Evolutionary conservation across 2,329 filamentous ascomycete species (phyloP).

Genomic region (Fusarium cyanostomum): DNA sequence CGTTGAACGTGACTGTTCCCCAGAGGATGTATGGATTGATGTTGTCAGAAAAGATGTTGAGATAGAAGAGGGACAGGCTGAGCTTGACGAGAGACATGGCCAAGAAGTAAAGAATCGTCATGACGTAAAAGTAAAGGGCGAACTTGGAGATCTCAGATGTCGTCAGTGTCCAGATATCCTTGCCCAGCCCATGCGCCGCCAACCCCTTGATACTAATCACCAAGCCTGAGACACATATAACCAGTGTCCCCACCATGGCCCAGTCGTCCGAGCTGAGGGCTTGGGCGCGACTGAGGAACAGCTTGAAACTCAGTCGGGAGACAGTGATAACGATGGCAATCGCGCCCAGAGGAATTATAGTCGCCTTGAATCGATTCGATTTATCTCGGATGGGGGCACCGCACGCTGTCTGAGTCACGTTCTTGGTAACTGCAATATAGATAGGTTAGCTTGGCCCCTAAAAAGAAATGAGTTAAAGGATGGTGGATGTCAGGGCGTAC

Average conservation of each 20-base stretch:
- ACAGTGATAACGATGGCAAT: conserved; percentile 48
- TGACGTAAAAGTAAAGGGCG: conserved; percentile 45
- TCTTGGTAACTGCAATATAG: conserved; percentile 4
- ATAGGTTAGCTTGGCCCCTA: fast-evolving
- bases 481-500: not conserved
- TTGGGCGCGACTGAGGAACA: conserved; percentile 39
- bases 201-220: conserved; percentile 39
- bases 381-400: conserved; percentile 19
- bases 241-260: conserved; percentile 35
- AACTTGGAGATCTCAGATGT: conserved; percentile 38
- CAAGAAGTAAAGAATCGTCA: conserved; percentile 52
- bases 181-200: conserved; percentile 44
- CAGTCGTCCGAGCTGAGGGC: conserved; percentile 46
- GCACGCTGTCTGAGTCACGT: conserved; percentile 31
- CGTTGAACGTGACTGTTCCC: conserved; percentile 46
- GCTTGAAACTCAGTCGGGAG: conserved; percentile 47
- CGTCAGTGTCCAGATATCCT: conserved; percentile 48
- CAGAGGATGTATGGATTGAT: conserved; percentile 43
- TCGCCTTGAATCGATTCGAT: conserved; percentile 18
- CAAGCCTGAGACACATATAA: conserved; percentile 34
- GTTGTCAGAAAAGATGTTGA: conserved; percentile 51
- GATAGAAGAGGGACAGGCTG: conserved; percentile 54
- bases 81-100: conserved; percentile 52
- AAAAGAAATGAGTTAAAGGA: too few relatives aligned
- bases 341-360: conserved; percentile 37